A percentile compares a stretch with the other conserved stretches of the same genome.
phyloP scores from a whole-genome alignment of 495 filamentous ascomycete species.

The Neurospora sp. region DNA sequence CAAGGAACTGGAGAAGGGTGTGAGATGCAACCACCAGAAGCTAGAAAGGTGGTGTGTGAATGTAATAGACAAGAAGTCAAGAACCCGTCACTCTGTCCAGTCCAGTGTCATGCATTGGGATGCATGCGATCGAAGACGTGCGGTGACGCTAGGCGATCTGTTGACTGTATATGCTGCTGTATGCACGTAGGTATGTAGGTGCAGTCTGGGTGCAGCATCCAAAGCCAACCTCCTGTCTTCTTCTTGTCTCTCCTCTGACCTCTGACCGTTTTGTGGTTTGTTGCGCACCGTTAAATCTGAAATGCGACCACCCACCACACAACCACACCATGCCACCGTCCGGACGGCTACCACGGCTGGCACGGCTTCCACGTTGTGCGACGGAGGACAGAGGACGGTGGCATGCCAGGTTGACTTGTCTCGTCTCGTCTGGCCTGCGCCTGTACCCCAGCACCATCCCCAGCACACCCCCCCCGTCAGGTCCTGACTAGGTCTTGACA shows the following conservation, averaged over 20 bases:
- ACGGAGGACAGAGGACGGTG: not conserved
- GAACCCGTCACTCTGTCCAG: not conserved
- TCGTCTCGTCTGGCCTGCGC: not conserved
- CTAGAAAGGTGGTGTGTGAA: not conserved
- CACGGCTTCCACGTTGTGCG: not conserved
- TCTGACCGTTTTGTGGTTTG: not conserved
- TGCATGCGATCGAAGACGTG: not conserved
- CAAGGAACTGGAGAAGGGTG: not conserved
- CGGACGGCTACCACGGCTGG: not conserved
- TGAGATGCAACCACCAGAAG: not conserved
- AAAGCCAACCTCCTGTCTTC: not conserved
- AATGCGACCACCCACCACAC: not conserved
- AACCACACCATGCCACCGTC: not conserved
- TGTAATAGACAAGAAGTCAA: not conserved
- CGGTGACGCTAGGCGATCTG: not conserved
- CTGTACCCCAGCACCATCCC: not conserved
- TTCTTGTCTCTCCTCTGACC: not conserved
- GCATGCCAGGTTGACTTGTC: not conserved
- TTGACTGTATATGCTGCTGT: not conserved
- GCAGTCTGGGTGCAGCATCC: not conserved
- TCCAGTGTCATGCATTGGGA: slow-evolving; percentile 1
- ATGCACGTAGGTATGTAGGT: not conserved
- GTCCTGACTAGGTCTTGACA: not conserved
- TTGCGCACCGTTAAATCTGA: not conserved
- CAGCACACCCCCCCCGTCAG: not conserved